Percentiles rank a stretch among this genome's conserved stretches.
These are phyloP conservation scores for Nicotiana undulata DNA, from an alignment of 257 asterid species.

Conservation along the genomic window DNA sequence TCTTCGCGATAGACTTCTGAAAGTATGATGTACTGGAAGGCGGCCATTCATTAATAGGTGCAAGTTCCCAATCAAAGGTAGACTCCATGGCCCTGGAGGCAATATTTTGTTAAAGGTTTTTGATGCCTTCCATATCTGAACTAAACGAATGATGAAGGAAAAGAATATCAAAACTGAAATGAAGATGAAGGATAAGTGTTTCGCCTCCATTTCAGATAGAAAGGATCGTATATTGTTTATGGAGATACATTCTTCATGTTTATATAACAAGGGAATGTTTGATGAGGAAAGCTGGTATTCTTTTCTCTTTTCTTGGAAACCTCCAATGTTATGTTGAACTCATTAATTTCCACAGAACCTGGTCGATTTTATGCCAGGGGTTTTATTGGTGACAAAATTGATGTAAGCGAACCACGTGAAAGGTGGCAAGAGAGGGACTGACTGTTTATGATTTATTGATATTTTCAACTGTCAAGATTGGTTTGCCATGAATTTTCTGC, in stretches of 20 bases:
- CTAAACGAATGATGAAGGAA: too few relatives aligned
- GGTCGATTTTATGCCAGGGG: too few relatives aligned
- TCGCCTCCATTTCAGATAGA: too few relatives aligned
- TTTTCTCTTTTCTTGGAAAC: too few relatives aligned
- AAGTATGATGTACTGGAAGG: background rate
- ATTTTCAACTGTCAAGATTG: background rate
- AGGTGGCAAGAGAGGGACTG: too few relatives aligned
- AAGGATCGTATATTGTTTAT: background rate
- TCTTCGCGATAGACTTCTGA: background rate
- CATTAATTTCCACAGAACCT: background rate
- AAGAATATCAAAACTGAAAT: too few relatives aligned
- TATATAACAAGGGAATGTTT: background rate
- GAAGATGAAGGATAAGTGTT: too few relatives aligned
- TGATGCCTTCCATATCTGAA: too few relatives aligned
- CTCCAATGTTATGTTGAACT: background rate
- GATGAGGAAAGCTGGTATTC: background rate
- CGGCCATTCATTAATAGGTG: constrained; percentile 4
- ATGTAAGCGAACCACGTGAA: background rate
- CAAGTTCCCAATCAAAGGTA: constrained; percentile 1
- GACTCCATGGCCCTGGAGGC: background rate
- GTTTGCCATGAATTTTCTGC: background rate
- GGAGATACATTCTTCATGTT: background rate
- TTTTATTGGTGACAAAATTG: too few relatives aligned
- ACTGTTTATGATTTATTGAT: background rate
- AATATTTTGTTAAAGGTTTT: too few relatives aligned